These are phyloP conservation scores for Rhododendron mucronatum DNA, from an alignment of 148 eudicot species.

Conservation along the genomic window DNA sequence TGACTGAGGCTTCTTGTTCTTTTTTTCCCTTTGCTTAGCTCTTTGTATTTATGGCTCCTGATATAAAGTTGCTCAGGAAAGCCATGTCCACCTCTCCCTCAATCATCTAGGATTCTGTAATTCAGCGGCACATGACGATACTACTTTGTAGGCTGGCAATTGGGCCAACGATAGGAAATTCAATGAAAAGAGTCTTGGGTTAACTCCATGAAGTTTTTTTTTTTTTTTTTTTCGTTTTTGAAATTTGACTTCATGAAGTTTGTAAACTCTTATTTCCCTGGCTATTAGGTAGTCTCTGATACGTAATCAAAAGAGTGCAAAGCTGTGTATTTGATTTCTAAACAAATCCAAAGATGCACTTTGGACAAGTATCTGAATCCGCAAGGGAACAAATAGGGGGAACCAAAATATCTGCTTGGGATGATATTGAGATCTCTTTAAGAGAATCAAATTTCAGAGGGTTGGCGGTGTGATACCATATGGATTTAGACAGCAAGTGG, in stretches of 20 bases:
- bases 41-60: background rate
- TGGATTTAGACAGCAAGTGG: conserved; percentile 15
- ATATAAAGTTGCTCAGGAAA: background rate
- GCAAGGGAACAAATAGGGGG: background rate
- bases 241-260: background rate
- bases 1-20: background rate
- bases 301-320: background rate
- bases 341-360: background rate
- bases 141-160: background rate
- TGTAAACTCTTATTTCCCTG: background rate
- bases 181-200: background rate
- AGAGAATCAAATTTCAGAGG: conserved; percentile 7
- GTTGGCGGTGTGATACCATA: conserved; percentile 7
- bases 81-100: background rate
- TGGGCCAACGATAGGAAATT: background rate
- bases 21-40: background rate
- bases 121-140: background rate
- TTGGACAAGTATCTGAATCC: background rate
- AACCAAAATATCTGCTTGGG: conserved; percentile 1
- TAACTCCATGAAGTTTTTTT: background rate
- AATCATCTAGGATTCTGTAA: background rate
- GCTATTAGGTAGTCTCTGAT: background rate
- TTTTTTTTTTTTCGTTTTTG: background rate
- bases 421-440: background rate
- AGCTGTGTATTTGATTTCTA: background rate